Conservation (phyloP, 1,139 yeast species). For the Hansenula sp. region DNA sequence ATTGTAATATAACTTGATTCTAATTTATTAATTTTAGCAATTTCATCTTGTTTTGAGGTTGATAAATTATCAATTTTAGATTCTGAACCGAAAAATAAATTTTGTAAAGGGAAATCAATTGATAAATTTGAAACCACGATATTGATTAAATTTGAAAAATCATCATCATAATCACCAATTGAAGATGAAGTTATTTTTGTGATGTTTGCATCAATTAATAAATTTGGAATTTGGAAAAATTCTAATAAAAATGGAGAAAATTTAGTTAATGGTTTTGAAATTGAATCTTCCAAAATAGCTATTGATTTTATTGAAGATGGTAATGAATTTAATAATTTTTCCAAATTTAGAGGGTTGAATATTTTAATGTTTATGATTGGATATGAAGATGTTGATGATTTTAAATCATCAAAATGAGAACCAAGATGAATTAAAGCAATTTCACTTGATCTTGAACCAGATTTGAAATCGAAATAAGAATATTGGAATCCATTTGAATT, state of each 20-base stretch:
- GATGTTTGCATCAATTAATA: conserved; percentile 44
- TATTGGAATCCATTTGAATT: conserved; percentile 8
- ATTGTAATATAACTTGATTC: conserved; percentile 81
- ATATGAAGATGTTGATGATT: conserved; percentile 37
- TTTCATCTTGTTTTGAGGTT: conserved; percentile 24
- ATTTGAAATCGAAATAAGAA: conserved; percentile 24
- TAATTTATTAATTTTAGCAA: conserved; percentile 41
- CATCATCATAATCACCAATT: conserved; percentile 53
- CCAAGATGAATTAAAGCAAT: conserved; percentile 51
- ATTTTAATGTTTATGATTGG: conserved; percentile 53
- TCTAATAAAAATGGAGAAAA: conserved; percentile 74
- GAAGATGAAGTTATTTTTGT: conserved; percentile 44
- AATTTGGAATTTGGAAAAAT: conserved; percentile 55
- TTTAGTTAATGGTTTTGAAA: conserved; percentile 39
- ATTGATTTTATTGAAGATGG: conserved; percentile 56
- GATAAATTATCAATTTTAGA: conserved; percentile 10
- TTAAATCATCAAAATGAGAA: conserved; percentile 53
- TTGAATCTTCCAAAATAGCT: conserved; percentile 59
- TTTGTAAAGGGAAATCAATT: conserved; percentile 55
- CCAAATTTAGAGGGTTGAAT: conserved; percentile 68
- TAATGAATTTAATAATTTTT: conserved; percentile 42
- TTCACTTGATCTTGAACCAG: conserved; percentile 32
- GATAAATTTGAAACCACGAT: conserved; percentile 50
- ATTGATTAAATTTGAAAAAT: conserved; percentile 39
- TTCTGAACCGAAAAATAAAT: conserved; percentile 55